Base-by-base conservation (phyloP, 352 stramenopile species). In the Thalassiosira mediterranea region DNA sequence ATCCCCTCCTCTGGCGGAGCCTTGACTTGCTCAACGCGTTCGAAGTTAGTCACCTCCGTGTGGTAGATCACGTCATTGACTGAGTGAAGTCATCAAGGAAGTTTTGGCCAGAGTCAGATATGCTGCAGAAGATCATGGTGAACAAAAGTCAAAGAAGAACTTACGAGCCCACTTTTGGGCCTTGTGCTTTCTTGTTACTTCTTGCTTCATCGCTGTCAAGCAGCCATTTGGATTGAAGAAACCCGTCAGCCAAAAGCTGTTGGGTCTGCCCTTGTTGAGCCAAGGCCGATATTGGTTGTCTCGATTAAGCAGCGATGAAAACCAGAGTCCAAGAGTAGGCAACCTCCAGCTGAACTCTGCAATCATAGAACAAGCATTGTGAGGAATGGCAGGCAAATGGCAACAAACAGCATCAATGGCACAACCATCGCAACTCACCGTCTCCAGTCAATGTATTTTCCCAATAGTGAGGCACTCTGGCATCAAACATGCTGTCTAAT, bases 141-240 rank as follows among this genome's bases (percentile, higher is more conserved):
- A n/a, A n/a, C n/a, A n/a, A 13, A 42, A 13, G 13, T 13, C 34
- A 26, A 8, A 13, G 28, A 40, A 60, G 2, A 42, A 60, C 51
- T 60, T 40, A 60, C 51, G 38, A 15, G 69, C 69, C 69, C 69
- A 78, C 78, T 98, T 98, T 77, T 98, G 95, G 11, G 92, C 95
- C 89, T 98, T 97, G 88, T 99, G 96, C 67, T 97, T 97, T 15
- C 96, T 92, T 40, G 96, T 98, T 1, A 99, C 96, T 76, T 98
- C 97, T 79, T 99, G 97, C 84, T 99, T 98, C 95, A 98, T 98
- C 38, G 96, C 96, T 46, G 97, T 99, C 34, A 99, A 89, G 88
- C 98, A 98, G 13, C 96, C 97, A 73, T 98, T 95, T 19, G 96
- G 97, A 77, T 99, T 98, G 86, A 98, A 98, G 81, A 99, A 99